These are phyloP conservation scores for Populus hybrid DNA, from an alignment of 441 rosid genomes.

Conservation along the genomic window DNA sequence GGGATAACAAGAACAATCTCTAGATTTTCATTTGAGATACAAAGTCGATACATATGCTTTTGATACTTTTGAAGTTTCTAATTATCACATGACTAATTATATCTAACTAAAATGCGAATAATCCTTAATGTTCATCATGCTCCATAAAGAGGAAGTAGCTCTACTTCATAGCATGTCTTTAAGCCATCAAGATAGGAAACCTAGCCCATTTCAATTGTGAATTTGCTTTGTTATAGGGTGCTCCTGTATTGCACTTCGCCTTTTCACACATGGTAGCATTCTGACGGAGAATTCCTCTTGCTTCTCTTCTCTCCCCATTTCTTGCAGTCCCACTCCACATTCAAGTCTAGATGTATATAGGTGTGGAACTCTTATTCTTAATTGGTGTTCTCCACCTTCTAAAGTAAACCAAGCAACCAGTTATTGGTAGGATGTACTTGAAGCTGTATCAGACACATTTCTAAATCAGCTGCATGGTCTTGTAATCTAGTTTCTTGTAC, in stretches of 20 bases:
- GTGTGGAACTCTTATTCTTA: not conserved
- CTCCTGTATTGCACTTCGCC: not conserved
- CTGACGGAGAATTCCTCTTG: not conserved
- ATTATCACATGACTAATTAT: not conserved
- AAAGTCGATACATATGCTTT: not conserved
- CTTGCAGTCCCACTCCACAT: not conserved
- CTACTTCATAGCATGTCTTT: not conserved
- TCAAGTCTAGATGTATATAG: not conserved
- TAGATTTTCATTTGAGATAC: not conserved
- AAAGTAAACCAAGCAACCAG: not conserved
- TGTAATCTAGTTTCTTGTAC: not conserved
- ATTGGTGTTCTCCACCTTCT: not conserved
- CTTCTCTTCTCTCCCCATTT: not conserved
- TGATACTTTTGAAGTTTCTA: slow-evolving; percentile 1
- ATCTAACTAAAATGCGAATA: not conserved
- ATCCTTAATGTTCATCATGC: not conserved
- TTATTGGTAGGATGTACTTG: not conserved
- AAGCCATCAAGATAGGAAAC: not conserved
- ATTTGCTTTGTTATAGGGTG: not conserved
- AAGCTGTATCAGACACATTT: not conserved
- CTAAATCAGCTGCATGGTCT: not conserved
- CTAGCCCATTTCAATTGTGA: not conserved
- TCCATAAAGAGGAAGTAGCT: not conserved
- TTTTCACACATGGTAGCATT: not conserved
- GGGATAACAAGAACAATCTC: slow-evolving; percentile 6